Conservation (phyloP, 352 stramenopile genomes). For the Globisporangium ultimum region DNA sequence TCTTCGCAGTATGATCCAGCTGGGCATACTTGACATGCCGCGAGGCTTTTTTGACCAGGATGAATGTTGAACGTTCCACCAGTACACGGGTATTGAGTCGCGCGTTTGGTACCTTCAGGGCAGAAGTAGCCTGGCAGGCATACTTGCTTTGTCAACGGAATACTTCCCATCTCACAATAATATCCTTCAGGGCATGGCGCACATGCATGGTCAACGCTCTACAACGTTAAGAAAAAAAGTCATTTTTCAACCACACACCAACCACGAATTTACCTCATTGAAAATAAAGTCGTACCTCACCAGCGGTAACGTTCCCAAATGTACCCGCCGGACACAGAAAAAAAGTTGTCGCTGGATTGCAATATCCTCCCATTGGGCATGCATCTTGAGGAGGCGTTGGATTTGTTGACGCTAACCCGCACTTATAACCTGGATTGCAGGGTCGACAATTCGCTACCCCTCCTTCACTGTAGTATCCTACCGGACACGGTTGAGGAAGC, state of each 20-base stretch:
- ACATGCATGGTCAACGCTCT: slow-evolving; percentile 82
- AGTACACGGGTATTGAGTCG: slow-evolving; percentile 78
- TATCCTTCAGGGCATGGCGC: slow-evolving; percentile 63
- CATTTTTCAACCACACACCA: not conserved
- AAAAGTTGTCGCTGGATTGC: slow-evolving; percentile 80
- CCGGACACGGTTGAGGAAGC: slow-evolving; percentile 72
- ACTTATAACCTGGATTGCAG: slow-evolving; percentile 77
- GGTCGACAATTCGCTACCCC: slow-evolving; percentile 56
- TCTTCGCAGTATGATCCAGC: slow-evolving; percentile 63
- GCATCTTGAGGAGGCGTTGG: slow-evolving; percentile 79
- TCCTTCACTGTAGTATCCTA: slow-evolving; percentile 87
- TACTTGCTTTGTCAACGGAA: slow-evolving; percentile 49
- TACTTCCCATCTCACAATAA: slow-evolving; percentile 81
- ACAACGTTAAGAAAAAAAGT: not conserved
- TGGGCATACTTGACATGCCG: slow-evolving; percentile 58
- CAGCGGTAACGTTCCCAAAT: slow-evolving; percentile 78
- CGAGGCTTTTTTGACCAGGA: slow-evolving; percentile 38
- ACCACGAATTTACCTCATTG: not conserved
- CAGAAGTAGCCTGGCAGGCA: slow-evolving; percentile 74
- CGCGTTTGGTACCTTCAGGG: slow-evolving; percentile 58
- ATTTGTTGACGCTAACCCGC: slow-evolving; percentile 66
- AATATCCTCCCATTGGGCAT: slow-evolving; percentile 89
- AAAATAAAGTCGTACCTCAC: slow-evolving; percentile 36
- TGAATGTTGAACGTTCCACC: slow-evolving; percentile 79
- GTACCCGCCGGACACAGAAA: slow-evolving; percentile 86